Evolutionary conservation across 2,329 filamentous ascomycete species (phyloP), one percentile per base, ranked within the genome.

Genomic region (Tolypocladium cylindrosporum): DNA sequence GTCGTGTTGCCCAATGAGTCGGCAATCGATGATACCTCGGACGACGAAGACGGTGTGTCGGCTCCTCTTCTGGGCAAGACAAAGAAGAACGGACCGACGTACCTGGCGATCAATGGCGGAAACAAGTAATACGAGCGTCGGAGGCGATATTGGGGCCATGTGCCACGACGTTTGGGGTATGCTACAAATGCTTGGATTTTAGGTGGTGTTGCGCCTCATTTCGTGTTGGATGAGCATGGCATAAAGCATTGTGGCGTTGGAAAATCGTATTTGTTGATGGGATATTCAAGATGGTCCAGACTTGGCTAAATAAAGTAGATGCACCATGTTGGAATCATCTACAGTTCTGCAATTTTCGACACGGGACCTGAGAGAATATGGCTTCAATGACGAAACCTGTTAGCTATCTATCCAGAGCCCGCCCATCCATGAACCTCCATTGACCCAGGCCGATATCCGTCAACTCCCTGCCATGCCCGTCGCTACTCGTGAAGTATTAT

Each of bases 1-100:
- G 19, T 1, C 40, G 67, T n/a, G 42, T 68, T 56, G 2, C 62
- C 58, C 3, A 60, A 64, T n/a, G 65, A 66, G 34, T 64, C 61
- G 24, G 63, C 65, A 4, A 54, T 66, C 31, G 63, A 60, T 3
- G 67, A 66, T 9, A 61, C 64, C 19, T 61, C 58, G 10, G 63
- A 62, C n/a, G 59, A 61, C 24, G 62, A 61, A 31, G 39, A 54
- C 1, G 45, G 14, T n/a, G 59, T 55, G 51, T 54, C 58, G n/a
- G 58, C 61, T 55, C 64, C 64, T 43, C 63, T 68, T 7, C 51
- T 64, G 2, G 52, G 52, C 3, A 65, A 59, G 5, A 60, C 56
- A 27, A 51, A 14, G 37, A 60, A 56, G 19, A 54, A 54, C 13
- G 36, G 39, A 24, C 34, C 42, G 14, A 24, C 42, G 8, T 53